Evolutionary conservation across 1,284 basidiomycete genomes (phyloP).

Genomic region (Irpex rosettiformis): DNA sequence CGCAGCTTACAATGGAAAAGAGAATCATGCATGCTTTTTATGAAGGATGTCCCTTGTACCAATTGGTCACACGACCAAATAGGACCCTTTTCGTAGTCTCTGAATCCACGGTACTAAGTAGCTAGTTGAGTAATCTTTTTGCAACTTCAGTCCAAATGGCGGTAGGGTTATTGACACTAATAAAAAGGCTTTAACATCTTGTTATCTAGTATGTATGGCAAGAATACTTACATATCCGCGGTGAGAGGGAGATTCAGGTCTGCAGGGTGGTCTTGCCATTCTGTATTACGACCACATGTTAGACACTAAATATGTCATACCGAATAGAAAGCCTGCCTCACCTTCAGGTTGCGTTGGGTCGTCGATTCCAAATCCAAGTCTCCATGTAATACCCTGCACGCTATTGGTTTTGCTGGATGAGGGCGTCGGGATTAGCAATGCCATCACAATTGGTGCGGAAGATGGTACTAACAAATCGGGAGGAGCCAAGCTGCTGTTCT

Average conservation of each 20-base stretch:
- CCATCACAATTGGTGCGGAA: not conserved
- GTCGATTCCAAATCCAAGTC: conserved; percentile 55
- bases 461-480: conserved; percentile 51
- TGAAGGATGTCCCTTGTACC: no score
- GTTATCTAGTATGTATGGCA: not conserved
- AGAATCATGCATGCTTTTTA: no score
- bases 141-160: conserved; percentile 46
- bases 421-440: conserved; percentile 1
- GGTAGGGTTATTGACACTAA: conserved; percentile 43
- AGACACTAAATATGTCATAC: conserved; percentile 4
- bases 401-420: conserved; percentile 43
- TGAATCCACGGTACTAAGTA: no score
- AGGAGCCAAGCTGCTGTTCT: conserved; percentile 54
- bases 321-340: conserved; percentile 20
- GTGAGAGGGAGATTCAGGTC: conserved; percentile 49
- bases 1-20: no score
- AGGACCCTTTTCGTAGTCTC: no score
- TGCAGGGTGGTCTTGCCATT: conserved; percentile 59
- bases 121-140: conserved; percentile 21
- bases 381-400: conserved; percentile 58
- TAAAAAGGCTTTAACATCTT: not conserved
- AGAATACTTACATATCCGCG: conserved; percentile 39
- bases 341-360: conserved; percentile 52
- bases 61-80: no score
- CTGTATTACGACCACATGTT: conserved; percentile 26